These are phyloP conservation scores for Aspergillus haitiensis DNA, from an alignment of 495 filamentous ascomycete species.

Conservation along the genomic window DNA sequence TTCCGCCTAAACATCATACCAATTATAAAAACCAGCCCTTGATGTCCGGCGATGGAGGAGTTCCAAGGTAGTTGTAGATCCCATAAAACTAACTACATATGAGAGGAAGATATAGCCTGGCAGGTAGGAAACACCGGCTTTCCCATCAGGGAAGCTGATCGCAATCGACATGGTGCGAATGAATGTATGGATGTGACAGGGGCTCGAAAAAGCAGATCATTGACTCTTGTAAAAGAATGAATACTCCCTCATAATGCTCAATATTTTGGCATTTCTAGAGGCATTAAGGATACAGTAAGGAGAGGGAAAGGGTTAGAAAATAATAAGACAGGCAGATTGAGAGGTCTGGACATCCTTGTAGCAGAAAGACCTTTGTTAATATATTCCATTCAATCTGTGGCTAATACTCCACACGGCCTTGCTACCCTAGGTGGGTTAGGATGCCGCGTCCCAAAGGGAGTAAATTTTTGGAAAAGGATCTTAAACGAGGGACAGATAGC, in stretches of 20 bases:
- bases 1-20: slow-evolving; percentile 44
- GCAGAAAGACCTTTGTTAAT: slow-evolving; percentile 1
- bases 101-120: slow-evolving; percentile 69
- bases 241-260: background rate
- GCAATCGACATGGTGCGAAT: slow-evolving; percentile 28
- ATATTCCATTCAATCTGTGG: slow-evolving; percentile 10
- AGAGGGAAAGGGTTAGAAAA: background rate
- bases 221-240: slow-evolving; percentile 1
- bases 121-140: slow-evolving; percentile 48
- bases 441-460: slow-evolving; percentile 7
- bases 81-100: slow-evolving; percentile 74
- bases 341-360: slow-evolving; percentile 8
- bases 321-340: slow-evolving; percentile 2
- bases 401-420: slow-evolving; percentile 13
- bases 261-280: slow-evolving; percentile 1
- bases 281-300: slow-evolving; percentile 1
- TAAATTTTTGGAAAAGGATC: background rate
- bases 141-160: slow-evolving; percentile 6
- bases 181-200: slow-evolving; percentile 4
- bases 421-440: slow-evolving; percentile 4
- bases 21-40: slow-evolving; percentile 65
- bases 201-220: slow-evolving; percentile 2
- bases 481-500: background rate
- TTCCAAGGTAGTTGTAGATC: slow-evolving; percentile 76
- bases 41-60: slow-evolving; percentile 75